A percentile compares a stretch with the other conserved stretches of the same genome.
These are phyloP conservation scores for Aulographum hederae DNA, from an alignment of 2,329 filamentous ascomycete genomes.

Conservation along the genomic window DNA sequence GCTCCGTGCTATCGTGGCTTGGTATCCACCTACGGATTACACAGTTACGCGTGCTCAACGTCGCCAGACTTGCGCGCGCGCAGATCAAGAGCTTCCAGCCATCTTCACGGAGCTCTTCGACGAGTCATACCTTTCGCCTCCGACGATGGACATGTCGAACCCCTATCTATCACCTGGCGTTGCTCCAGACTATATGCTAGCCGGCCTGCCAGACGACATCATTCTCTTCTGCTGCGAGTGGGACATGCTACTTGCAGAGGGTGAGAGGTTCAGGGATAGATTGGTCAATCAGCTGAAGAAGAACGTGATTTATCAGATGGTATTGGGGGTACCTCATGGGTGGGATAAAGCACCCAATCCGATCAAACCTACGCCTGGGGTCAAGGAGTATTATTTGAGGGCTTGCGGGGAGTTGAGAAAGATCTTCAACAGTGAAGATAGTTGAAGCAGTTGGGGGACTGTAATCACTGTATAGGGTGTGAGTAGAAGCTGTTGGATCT, in stretches of 20 bases:
- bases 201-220: slow-evolving; percentile 37
- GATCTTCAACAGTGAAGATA: slow-evolving; percentile 16
- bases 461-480: too few relatives aligned
- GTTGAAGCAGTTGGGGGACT: too few relatives aligned
- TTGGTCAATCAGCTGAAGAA: slow-evolving; percentile 31
- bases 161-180: slow-evolving; percentile 41
- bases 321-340: slow-evolving; percentile 40
- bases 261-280: slow-evolving; percentile 40
- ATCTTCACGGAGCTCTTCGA: slow-evolving; percentile 34
- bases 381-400: slow-evolving; percentile 34
- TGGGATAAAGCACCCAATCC: slow-evolving; percentile 52
- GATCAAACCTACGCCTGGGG: slow-evolving; percentile 29
- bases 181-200: slow-evolving; percentile 34
- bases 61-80: slow-evolving; percentile 33
- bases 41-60: slow-evolving; percentile 40
- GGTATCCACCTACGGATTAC: slow-evolving; percentile 46
- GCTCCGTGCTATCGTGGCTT: slow-evolving; percentile 38
- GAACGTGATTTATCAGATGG: slow-evolving; percentile 38
- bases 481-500: too few relatives aligned
- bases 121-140: slow-evolving; percentile 29
- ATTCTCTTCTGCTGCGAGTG: slow-evolving; percentile 46
- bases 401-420: slow-evolving; percentile 33
- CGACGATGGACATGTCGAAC: slow-evolving; percentile 30
- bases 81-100: slow-evolving; percentile 31
- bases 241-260: slow-evolving; percentile 48